phyloP scores from a whole-genome alignment of 352 stramenopile genomes.

The Globisporangium iwayamae region DNA sequence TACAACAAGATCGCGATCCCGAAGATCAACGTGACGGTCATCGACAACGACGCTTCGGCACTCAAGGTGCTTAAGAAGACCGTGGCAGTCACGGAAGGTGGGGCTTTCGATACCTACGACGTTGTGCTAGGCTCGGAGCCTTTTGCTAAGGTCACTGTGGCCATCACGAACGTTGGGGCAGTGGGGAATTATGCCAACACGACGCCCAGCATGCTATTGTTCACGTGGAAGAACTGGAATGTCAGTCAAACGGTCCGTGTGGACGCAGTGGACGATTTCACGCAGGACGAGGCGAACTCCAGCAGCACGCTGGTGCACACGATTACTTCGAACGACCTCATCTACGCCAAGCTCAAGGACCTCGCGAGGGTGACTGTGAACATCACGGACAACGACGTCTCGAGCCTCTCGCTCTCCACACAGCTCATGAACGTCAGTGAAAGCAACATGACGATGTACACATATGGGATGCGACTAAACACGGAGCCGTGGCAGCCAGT shows the following conservation, averaged over 20 bases:
- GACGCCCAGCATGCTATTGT: slow-evolving; percentile 34
- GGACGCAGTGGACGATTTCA: slow-evolving; percentile 55
- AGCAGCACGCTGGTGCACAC: slow-evolving; percentile 50
- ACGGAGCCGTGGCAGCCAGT: slow-evolving; percentile 69
- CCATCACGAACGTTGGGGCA: slow-evolving; percentile 41
- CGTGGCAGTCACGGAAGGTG: slow-evolving; percentile 45
- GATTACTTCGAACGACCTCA: slow-evolving; percentile 59
- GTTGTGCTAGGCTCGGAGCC: slow-evolving; percentile 58
- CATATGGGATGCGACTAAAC: slow-evolving; percentile 48
- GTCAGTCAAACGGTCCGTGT: slow-evolving; percentile 47
- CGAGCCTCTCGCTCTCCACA: slow-evolving; percentile 51
- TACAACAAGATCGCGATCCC: slow-evolving; percentile 61
- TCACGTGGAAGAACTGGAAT: slow-evolving; percentile 76
- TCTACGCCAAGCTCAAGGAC: slow-evolving; percentile 46
- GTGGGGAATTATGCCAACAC: slow-evolving; percentile 42
- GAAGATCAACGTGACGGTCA: slow-evolving; percentile 55
- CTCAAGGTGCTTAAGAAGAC: slow-evolving; percentile 42
- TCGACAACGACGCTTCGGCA: slow-evolving; percentile 58
- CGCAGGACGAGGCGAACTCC: slow-evolving; percentile 41
- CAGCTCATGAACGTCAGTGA: slow-evolving; percentile 31
- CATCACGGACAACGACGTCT: slow-evolving; percentile 65
- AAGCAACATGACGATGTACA: slow-evolving; percentile 35
- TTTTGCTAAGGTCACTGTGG: slow-evolving; percentile 60
- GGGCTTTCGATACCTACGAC: slow-evolving; percentile 38
- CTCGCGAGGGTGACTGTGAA: slow-evolving; percentile 42